Base-by-base conservation (phyloP, 306 rosid genomes). In the Vigna angularis region DNA sequence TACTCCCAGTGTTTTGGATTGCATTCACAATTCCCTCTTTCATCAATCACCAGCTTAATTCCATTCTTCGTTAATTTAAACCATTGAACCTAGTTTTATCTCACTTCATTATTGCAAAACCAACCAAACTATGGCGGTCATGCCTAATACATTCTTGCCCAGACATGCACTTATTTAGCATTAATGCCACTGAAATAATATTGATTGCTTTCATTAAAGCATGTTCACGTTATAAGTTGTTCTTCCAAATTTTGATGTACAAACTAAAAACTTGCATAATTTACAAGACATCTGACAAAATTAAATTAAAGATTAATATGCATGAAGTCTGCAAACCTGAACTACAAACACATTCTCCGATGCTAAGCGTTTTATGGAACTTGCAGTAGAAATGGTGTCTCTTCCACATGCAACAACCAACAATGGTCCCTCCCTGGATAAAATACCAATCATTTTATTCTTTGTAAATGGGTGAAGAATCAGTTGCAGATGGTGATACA, bases 321-420 rank as follows among this genome's bases (percentile, higher is more conserved):
- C 50, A 73, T 51, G n/a, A 82, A 79, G 50, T 44, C 66, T 51
- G 69, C 92, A 72, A 45, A 94, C 98, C 94, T 94, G 97, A 81
- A 94, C 85, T 26, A 92, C 97, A 85, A 92, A 94, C 73, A 89
- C 97, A 65, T 88, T 90, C 52, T 94, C 90, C 15, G 90, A 83
- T 55, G 92, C 97, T 66, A 94, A 76, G 28, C 81, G 91, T 85
- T 88, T 92, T 28, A 92, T 86, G 70, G 93, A 92, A 85, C 97
- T 90, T 22, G 97, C 84, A 82, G 90, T 81, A 55, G 95, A 83
- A 82, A 94, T 88, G 53, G 97, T 92, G 72, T 94, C 97, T 62
- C 97, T 90, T 61, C 98, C 98, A 56, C 91, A 92, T 73, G 98
- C 97, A 74, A 92, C 87, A 86, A 94, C 95, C 88, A 94, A 73